Conservation (phyloP, 2,329 filamentous ascomycete genomes). For the Monosporascus ibericus region DNA sequence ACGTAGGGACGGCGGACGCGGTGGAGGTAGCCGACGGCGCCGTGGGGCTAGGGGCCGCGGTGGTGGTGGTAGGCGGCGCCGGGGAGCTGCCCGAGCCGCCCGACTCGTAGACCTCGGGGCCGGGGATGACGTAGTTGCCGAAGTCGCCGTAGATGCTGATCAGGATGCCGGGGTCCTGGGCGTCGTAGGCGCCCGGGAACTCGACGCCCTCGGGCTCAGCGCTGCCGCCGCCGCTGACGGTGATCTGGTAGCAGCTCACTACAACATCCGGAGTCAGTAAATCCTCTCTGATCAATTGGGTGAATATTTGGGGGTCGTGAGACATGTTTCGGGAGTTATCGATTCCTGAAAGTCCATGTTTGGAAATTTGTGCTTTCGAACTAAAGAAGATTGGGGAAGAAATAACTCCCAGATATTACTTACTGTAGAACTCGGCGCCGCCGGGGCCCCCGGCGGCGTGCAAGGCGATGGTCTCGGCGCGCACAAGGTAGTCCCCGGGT, state of each 20-base stretch:
- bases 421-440: constrained; percentile 41
- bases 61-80: too few relatives aligned
- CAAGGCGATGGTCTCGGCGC: constrained; percentile 50
- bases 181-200: constrained; percentile 47
- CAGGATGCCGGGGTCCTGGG: constrained; percentile 45
- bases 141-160: constrained; percentile 46
- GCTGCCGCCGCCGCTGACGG: constrained; percentile 45
- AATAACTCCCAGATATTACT: constrained; percentile 23
- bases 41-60: too few relatives aligned
- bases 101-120: background rate
- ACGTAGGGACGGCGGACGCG: too few relatives aligned
- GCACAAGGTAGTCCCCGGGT: constrained; percentile 48
- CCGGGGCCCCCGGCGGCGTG: constrained; percentile 37
- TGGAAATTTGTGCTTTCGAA: too few relatives aligned
- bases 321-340: too few relatives aligned
- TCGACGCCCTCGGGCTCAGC: constrained; percentile 38
- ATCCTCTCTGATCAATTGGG: too few relatives aligned
- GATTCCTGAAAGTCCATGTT: too few relatives aligned
- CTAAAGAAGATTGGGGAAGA: too few relatives aligned
- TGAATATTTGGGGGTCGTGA: too few relatives aligned
- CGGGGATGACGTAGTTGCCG: constrained; percentile 18
- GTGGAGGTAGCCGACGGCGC: too few relatives aligned
- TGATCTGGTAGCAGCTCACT: constrained; percentile 48
- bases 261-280: too few relatives aligned
- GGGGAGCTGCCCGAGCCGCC: too few relatives aligned